Percentiles rank a stretch among this genome's conserved stretches.
phyloP scores from a whole-genome alignment of 192 early-diverging fungal species.

The Glomus cerebriforme region DNA sequence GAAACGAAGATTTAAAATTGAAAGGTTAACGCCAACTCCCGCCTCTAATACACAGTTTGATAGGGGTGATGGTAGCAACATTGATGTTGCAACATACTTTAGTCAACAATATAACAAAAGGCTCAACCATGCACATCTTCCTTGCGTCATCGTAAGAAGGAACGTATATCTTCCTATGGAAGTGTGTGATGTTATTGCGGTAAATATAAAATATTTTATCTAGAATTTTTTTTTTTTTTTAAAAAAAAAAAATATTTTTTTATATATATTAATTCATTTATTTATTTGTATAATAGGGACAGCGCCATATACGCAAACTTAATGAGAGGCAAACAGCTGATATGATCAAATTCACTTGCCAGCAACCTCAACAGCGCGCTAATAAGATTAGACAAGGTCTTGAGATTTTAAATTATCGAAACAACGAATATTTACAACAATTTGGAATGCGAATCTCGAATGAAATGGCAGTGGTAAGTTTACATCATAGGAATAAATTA shows the following conservation, averaged over 20 bases:
- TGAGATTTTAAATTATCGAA: conserved; percentile 61
- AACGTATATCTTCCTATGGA: conserved; percentile 85
- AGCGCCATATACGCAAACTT: conserved; percentile 80
- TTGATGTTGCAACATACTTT: conserved; percentile 78
- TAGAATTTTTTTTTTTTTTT: neutral
- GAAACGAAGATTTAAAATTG: conserved; percentile 69
- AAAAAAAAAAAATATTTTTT: too few species aligned
- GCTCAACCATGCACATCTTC: conserved; percentile 77
- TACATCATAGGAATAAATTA: conserved; percentile 34
- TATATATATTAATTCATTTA: too few species aligned
- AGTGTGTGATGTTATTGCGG: conserved; percentile 73
- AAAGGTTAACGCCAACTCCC: conserved; percentile 63
- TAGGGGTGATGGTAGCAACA: conserved; percentile 46
- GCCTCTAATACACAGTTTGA: conserved; percentile 74
- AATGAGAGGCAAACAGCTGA: conserved; percentile 87
- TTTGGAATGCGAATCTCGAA: conserved; percentile 73
- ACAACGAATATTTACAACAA: conserved; percentile 69
- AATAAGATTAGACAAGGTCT: conserved; percentile 78
- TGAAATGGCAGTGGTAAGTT: conserved; percentile 62
- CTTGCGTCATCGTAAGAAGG: conserved; percentile 76
- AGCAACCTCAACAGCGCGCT: conserved; percentile 76
- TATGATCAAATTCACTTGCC: conserved; percentile 93
- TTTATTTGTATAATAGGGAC: conserved; percentile 52
- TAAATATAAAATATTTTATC: neutral
- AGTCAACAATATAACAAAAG: conserved; percentile 66